Conservation (phyloP, 2,329 filamentous ascomycete genomes). For the Fusarium albidum region DNA sequence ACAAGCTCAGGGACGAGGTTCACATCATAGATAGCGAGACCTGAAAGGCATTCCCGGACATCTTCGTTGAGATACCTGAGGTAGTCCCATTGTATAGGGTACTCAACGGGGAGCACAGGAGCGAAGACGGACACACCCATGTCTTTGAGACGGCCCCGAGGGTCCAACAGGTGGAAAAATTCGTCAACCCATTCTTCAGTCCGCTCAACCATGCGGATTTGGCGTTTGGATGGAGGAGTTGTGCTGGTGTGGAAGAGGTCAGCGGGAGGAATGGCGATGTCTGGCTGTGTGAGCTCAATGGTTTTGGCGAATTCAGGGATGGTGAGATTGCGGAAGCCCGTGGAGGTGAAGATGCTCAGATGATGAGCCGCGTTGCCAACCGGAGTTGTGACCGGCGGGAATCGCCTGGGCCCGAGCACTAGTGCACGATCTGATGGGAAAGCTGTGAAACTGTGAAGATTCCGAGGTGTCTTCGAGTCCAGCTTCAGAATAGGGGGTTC, state of each 20-base stretch:
- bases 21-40: constrained; percentile 81
- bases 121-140: constrained; percentile 61
- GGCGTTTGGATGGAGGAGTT: constrained; percentile 73
- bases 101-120: constrained; percentile 77
- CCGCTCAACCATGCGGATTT: constrained; percentile 83
- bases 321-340: constrained; percentile 79
- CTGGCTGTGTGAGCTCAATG: constrained; percentile 72
- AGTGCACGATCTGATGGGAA: constrained; percentile 71
- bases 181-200: constrained; percentile 84
- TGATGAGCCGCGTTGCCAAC: constrained; percentile 74
- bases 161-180: constrained; percentile 58
- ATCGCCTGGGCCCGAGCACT: constrained; percentile 79
- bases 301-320: constrained; percentile 74
- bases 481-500: constrained; percentile 59
- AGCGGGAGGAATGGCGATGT: constrained; percentile 80
- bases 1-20: constrained; percentile 73
- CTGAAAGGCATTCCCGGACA: constrained; percentile 64
- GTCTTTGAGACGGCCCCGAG: constrained; percentile 38
- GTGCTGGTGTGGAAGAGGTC: constrained; percentile 67
- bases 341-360: constrained; percentile 83
- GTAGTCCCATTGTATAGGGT: constrained; percentile 81
- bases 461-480: constrained; percentile 54
- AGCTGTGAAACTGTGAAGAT: constrained; percentile 80
- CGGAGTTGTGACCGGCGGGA: constrained; percentile 77
- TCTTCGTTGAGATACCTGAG: constrained; percentile 75